phyloP scores from a whole-genome alignment of 148 eudicot species.

The Rhododendron williamsianum region DNA sequence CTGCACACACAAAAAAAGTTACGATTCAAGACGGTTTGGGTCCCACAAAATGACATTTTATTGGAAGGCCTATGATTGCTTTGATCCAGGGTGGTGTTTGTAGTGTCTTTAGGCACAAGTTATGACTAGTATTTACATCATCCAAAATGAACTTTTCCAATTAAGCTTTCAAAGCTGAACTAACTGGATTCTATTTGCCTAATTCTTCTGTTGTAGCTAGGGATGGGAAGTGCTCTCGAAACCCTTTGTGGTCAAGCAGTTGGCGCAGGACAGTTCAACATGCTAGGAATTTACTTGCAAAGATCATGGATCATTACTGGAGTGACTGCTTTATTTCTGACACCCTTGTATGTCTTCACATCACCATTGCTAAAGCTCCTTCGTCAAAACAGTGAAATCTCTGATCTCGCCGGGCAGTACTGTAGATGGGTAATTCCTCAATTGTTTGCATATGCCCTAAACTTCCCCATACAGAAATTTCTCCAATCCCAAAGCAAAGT shows the following conservation, averaged over 20 bases:
- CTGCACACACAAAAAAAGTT: not conserved
- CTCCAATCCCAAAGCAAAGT: constrained; percentile 37
- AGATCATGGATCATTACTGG: constrained; percentile 34
- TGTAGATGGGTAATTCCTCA: constrained; percentile 35
- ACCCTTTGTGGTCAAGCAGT: constrained; percentile 48
- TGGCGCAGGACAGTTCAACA: constrained; percentile 31
- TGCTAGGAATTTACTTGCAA: constrained; percentile 41
- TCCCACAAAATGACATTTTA: not conserved
- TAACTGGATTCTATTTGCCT: not conserved
- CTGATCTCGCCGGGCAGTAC: constrained; percentile 29
- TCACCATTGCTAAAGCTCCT: constrained; percentile 31
- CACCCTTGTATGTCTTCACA: constrained; percentile 25
- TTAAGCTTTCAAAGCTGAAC: not conserved
- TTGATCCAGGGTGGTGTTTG: not conserved
- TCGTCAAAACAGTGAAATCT: constrained; percentile 26
- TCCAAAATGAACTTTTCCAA: not conserved
- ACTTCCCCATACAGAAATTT: constrained; percentile 39
- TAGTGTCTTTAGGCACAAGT: not conserved
- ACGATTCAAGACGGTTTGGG: not conserved
- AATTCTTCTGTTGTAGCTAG: constrained; percentile 27
- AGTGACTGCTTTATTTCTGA: constrained; percentile 26
- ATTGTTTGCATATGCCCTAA: constrained; percentile 32
- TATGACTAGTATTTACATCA: not conserved
- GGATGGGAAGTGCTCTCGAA: constrained; percentile 49
- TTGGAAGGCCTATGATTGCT: not conserved